Evolutionary conservation across 2,329 filamentous ascomycete genomes (phyloP).

Genomic region (Gnomoniopsis smithogilvyi): DNA sequence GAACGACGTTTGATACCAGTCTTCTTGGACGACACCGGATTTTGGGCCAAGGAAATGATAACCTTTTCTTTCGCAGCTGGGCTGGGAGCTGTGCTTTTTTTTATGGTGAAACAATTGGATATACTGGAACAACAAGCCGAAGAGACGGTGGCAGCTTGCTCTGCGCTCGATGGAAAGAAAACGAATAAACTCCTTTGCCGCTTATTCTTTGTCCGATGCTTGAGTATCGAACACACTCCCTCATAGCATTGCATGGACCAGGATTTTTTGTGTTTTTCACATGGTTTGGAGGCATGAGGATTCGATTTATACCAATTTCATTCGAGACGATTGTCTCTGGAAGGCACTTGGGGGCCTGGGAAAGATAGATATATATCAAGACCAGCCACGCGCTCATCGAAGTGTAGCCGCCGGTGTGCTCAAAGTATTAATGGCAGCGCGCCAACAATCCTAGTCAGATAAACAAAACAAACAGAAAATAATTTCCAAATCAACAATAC

Average conservation of each 20-base stretch:
- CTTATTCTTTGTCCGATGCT: background rate
- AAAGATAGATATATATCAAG: conserved; percentile 2
- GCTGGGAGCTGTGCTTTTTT: conserved; percentile 15
- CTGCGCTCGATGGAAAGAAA: conserved; percentile 9
- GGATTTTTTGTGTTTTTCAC: conserved; percentile 6
- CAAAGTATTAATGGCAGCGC: conserved; percentile 1
- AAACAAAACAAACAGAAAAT: conserved; percentile 5
- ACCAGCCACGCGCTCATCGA: background rate
- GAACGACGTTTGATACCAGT: conserved; percentile 15
- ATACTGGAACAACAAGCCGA: background rate
- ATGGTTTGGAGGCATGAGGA: background rate
- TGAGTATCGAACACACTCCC: background rate
- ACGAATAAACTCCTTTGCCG: background rate
- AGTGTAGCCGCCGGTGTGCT: conserved; percentile 7
- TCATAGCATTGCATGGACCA: conserved; percentile 1
- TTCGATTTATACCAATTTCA: conserved; percentile 10
- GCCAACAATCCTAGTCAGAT: conserved; percentile 8
- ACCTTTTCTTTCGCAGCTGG: conserved; percentile 14
- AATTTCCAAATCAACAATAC: background rate
- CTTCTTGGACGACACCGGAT: conserved; percentile 18
- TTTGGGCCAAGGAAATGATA: background rate
- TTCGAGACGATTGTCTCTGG: background rate
- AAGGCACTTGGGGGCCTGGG: background rate
- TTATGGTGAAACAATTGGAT: background rate
- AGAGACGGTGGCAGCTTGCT: background rate